Evolutionary conservation across 495 filamentous ascomycete genomes (phyloP).

Genomic region (Parathielavia hyrcaniae): DNA sequence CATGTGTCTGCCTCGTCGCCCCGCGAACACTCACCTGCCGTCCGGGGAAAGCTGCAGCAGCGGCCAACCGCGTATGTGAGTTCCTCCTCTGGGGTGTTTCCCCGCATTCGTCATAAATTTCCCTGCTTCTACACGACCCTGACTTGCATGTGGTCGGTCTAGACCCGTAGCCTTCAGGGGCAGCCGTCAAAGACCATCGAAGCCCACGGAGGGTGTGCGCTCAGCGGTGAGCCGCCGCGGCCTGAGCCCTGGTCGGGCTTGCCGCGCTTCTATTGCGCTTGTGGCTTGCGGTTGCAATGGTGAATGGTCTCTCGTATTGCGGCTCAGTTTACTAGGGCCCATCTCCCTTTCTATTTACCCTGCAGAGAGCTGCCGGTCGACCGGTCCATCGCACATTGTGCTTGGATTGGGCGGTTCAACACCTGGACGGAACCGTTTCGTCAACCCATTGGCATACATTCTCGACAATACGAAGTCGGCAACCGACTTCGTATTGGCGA

Average conservation of each 20-base stretch:
- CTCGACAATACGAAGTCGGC: background rate
- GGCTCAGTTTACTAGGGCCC: conserved; percentile 4
- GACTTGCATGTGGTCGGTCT: conserved; percentile 3
- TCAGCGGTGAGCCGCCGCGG: background rate
- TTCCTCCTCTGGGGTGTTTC: conserved; percentile 19
- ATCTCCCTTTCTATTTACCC: background rate
- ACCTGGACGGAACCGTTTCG: background rate
- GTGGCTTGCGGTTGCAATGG: background rate
- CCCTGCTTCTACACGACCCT: conserved; percentile 4
- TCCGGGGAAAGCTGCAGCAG: conserved; percentile 20
- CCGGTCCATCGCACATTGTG: background rate
- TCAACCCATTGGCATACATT: background rate
- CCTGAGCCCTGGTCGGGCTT: background rate
- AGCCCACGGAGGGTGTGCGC: background rate
- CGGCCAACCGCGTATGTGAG: conserved; percentile 19
- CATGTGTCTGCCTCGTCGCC: background rate
- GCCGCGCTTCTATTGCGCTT: conserved; percentile 7
- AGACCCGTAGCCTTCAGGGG: background rate
- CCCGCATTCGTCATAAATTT: conserved; percentile 18
- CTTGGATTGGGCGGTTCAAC: background rate
- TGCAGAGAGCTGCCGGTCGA: background rate
- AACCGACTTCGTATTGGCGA: background rate
- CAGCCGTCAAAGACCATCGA: background rate
- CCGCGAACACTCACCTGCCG: conserved; percentile 1
- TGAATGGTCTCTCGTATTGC: too few relatives aligned